Evolutionary conservation across 768 basidiomycete species (phyloP).

Genomic region (Fomitopsis serialis): DNA sequence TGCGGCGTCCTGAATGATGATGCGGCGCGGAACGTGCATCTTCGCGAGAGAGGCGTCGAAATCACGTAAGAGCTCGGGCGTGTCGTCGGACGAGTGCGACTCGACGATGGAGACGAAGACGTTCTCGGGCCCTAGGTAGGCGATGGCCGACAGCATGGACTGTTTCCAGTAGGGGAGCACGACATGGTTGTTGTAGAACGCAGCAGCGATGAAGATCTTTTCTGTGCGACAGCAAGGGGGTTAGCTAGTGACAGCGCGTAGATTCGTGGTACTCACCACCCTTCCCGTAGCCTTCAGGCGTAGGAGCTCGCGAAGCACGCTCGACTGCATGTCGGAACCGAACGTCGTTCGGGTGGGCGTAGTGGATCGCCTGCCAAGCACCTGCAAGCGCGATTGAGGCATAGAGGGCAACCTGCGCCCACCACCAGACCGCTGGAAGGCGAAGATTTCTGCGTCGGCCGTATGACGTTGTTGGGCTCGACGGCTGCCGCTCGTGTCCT

Average conservation of each 20-base stretch:
- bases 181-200: slow-evolving; percentile 34
- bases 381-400: slow-evolving; percentile 1
- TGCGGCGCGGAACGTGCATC: slow-evolving; percentile 23
- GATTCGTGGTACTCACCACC: slow-evolving; percentile 1
- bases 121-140: slow-evolving; percentile 36
- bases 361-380: slow-evolving; percentile 9
- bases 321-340: slow-evolving; percentile 19
- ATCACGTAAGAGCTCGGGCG: slow-evolving; percentile 25
- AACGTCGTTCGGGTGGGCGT: slow-evolving; percentile 22
- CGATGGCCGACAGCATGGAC: slow-evolving; percentile 28
- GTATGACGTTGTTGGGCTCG: not conserved
- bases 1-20: slow-evolving; percentile 22
- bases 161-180: slow-evolving; percentile 36
- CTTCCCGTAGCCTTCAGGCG: slow-evolving; percentile 17
- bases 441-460: not conserved
- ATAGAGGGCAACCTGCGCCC: slow-evolving; percentile 3
- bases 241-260: not conserved
- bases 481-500: not conserved
- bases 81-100: slow-evolving; percentile 29
- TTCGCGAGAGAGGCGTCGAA: slow-evolving; percentile 20
- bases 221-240: slow-evolving; percentile 11
- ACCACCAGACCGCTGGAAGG: not conserved
- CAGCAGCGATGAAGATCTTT: slow-evolving; percentile 34
- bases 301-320: slow-evolving; percentile 14
- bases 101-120: slow-evolving; percentile 39